A percentile compares a stretch with the other conserved stretches of the same genome.
These are phyloP conservation scores for Achlya hypogyna DNA, from an alignment of 352 stramenopile species.

Conservation along the genomic window DNA sequence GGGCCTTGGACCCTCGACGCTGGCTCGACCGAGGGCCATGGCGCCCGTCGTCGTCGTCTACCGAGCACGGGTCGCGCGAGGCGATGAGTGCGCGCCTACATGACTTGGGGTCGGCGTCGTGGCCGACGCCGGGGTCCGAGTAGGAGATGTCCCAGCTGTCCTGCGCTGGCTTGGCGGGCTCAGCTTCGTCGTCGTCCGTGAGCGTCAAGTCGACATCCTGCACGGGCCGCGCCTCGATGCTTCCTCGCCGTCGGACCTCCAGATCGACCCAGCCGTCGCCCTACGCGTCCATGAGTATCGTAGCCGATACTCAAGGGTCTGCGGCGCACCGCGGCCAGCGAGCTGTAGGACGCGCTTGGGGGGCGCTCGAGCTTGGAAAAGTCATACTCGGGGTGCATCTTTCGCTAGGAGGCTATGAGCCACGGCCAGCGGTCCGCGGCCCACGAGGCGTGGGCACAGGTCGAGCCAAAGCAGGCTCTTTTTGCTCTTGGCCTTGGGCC, in stretches of 20 bases:
- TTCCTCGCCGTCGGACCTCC: not conserved
- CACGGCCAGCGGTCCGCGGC: slow-evolving; percentile 48
- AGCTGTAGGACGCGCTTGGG: slow-evolving; percentile 66
- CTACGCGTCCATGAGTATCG: slow-evolving; percentile 20
- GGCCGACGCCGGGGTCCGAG: slow-evolving; percentile 13
- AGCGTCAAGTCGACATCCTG: slow-evolving; percentile 21
- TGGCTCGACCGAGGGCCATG: slow-evolving; percentile 20
- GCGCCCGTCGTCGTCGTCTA: not conserved
- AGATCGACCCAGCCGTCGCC: slow-evolving; percentile 61
- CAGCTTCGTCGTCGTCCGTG: slow-evolving; percentile 15
- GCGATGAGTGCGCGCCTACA: not conserved
- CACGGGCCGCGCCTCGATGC: not conserved
- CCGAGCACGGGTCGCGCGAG: too few relatives aligned
- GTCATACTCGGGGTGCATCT: slow-evolving; percentile 11
- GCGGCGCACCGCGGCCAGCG: slow-evolving; percentile 62
- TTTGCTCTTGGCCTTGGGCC: slow-evolving; percentile 15
- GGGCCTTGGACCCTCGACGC: slow-evolving; percentile 20
- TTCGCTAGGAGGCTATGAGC: slow-evolving; percentile 23
- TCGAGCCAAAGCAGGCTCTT: slow-evolving; percentile 65
- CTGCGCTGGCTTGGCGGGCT: not conserved
- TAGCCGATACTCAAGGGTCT: slow-evolving; percentile 10
- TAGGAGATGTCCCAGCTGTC: slow-evolving; percentile 17
- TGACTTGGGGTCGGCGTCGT: slow-evolving; percentile 9
- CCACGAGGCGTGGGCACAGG: slow-evolving; percentile 50
- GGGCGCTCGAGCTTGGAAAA: slow-evolving; percentile 47